Conservation (phyloP, 768 basidiomycete genomes). For the Trametes cinnabarina region DNA sequence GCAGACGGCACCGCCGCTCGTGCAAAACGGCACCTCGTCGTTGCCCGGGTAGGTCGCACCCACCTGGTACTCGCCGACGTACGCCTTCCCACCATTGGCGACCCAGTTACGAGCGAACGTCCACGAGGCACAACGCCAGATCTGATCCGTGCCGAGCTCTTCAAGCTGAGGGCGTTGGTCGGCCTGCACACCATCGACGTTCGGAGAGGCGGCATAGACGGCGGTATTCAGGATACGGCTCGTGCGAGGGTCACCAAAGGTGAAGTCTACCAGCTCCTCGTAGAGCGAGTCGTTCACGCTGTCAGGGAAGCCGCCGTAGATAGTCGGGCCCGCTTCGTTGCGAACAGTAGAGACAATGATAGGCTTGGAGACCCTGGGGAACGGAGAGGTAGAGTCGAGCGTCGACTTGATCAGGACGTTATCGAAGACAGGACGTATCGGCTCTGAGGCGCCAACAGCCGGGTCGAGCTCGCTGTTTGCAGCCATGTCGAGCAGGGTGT, state of each 20-base stretch:
- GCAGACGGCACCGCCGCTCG: constrained; percentile 56
- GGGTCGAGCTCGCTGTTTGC: constrained; percentile 39
- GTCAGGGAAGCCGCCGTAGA: constrained; percentile 44
- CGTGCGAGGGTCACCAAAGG: constrained; percentile 50
- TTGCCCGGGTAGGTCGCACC: constrained; percentile 77
- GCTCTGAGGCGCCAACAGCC: constrained; percentile 50
- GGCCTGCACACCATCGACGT: constrained; percentile 30
- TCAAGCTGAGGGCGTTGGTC: constrained; percentile 60
- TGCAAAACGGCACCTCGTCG: constrained; percentile 53
- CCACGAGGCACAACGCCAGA: constrained; percentile 72
- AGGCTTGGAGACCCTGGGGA: constrained; percentile 61
- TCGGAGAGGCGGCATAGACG: constrained; percentile 42
- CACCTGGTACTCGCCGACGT: constrained; percentile 59
- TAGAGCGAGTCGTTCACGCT: constrained; percentile 43
- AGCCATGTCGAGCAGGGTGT: constrained; percentile 43
- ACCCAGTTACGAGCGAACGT: constrained; percentile 69
- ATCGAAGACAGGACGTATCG: constrained; percentile 68
- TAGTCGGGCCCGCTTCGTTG: constrained; percentile 70
- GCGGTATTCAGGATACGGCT: constrained; percentile 41
- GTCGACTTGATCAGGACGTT: constrained; percentile 67
- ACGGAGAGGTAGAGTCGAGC: constrained; percentile 57
- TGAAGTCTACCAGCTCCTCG: constrained; percentile 35
- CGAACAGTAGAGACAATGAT: constrained; percentile 68
- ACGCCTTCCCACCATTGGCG: constrained; percentile 61
- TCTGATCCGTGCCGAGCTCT: constrained; percentile 61